Conservation (phyloP, 2,329 filamentous ascomycete genomes). For the Penicillium sp. region DNA sequence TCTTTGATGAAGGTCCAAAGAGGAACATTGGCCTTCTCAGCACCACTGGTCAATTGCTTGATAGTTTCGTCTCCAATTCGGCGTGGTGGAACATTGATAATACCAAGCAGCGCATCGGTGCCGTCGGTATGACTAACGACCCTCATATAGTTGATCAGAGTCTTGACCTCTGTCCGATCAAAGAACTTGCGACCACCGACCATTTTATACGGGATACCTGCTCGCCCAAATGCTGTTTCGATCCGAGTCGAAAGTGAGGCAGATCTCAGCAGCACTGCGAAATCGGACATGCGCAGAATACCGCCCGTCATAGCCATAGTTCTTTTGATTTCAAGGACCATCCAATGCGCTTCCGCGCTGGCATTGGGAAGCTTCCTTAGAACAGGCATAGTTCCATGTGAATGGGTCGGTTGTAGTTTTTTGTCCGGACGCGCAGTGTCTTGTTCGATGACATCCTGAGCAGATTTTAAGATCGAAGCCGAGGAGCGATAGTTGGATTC, state of each 20-base stretch:
- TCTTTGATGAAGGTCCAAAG: constrained; percentile 75
- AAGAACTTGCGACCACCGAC: constrained; percentile 90
- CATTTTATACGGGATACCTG: constrained; percentile 87
- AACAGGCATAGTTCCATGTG: constrained; percentile 75
- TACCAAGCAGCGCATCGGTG: constrained; percentile 78
- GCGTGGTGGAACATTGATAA: constrained; percentile 81
- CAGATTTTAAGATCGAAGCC: constrained; percentile 75
- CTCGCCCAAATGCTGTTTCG: constrained; percentile 76
- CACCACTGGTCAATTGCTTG: constrained; percentile 72
- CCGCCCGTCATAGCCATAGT: constrained; percentile 69
- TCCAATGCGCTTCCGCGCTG: constrained; percentile 79
- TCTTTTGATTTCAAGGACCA: constrained; percentile 79
- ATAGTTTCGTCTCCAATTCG: constrained; percentile 79
- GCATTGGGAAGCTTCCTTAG: constrained; percentile 72
- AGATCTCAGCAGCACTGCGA: constrained; percentile 85
- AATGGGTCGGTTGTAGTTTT: constrained; percentile 75
- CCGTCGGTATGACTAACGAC: constrained; percentile 82
- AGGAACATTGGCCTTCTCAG: constrained; percentile 66
- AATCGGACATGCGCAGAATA: constrained; percentile 72
- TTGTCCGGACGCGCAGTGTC: constrained; percentile 80
- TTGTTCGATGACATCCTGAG: constrained; percentile 86
- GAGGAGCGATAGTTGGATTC: constrained; percentile 96
- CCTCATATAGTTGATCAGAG: constrained; percentile 82
- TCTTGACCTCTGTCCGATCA: constrained; percentile 84
- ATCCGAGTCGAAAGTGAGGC: constrained; percentile 81